These are phyloP conservation scores for Entomortierella chlamydospora DNA, from an alignment of 192 early-diverging fungal species.

Conservation along the genomic window DNA sequence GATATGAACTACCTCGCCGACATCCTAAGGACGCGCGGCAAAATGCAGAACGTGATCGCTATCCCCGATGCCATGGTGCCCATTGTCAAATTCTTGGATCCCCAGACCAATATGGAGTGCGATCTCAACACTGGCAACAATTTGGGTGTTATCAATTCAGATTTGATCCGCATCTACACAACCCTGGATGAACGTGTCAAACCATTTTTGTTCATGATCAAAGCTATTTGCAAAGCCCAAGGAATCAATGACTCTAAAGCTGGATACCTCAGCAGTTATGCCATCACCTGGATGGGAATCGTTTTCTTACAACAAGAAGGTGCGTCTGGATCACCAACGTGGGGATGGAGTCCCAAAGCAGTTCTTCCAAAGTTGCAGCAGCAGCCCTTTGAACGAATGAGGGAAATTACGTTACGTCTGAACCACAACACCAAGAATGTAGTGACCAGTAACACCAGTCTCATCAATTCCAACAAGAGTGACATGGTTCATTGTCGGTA, in stretches of 20 bases:
- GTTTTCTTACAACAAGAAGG: constrained; percentile 31
- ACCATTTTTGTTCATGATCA: constrained; percentile 54
- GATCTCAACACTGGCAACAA: constrained; percentile 54
- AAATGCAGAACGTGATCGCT: constrained; percentile 24
- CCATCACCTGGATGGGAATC: constrained; percentile 43
- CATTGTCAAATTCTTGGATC: constrained; percentile 55
- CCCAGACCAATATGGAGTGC: constrained; percentile 30
- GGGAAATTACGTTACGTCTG: constrained; percentile 1
- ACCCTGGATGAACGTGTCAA: constrained; percentile 49
- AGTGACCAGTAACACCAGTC: constrained; percentile 1
- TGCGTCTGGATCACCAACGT: background rate
- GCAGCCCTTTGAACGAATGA: constrained; percentile 33
- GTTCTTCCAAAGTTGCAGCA: constrained; percentile 35
- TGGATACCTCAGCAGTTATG: constrained; percentile 40
- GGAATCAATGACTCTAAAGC: constrained; percentile 34
- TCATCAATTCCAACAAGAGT: constrained; percentile 18
- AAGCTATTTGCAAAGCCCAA: constrained; percentile 42
- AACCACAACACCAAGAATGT: constrained; percentile 24
- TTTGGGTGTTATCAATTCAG: constrained; percentile 50
- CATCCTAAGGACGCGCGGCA: constrained; percentile 12
- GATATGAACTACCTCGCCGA: constrained; percentile 32
- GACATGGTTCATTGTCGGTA: constrained; percentile 28
- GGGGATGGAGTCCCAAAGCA: constrained; percentile 9
- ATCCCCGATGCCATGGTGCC: constrained; percentile 48
- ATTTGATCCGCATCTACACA: constrained; percentile 38